These are phyloP conservation scores for Drosera capensis DNA, from an alignment of 148 eudicot genomes.

Conservation along the genomic window DNA sequence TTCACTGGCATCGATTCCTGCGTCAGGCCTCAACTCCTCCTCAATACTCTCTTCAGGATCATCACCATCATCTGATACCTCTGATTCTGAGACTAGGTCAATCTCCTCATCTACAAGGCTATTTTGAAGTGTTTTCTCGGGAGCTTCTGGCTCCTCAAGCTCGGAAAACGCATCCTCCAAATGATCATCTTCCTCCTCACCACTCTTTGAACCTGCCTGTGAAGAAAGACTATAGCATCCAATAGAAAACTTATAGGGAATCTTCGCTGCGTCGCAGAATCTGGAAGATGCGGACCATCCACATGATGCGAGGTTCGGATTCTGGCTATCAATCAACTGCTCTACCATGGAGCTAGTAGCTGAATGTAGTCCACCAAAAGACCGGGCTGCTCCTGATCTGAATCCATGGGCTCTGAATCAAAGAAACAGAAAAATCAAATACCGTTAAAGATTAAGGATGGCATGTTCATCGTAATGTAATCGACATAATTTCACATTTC, in stretches of 20 bases:
- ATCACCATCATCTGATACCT: slow-evolving; percentile 16
- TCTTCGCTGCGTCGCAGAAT: slow-evolving; percentile 9
- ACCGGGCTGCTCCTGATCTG: slow-evolving; percentile 16
- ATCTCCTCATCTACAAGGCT: slow-evolving; percentile 11
- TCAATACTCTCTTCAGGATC: slow-evolving; percentile 24
- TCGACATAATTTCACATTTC: too few species aligned
- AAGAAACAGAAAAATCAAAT: neutral
- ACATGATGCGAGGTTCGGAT: slow-evolving; percentile 4
- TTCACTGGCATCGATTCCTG: slow-evolving; percentile 16
- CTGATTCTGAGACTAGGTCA: slow-evolving; percentile 25
- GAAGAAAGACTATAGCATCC: slow-evolving; percentile 11
- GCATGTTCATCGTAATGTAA: too few species aligned
- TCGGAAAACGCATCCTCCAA: slow-evolving; percentile 90
- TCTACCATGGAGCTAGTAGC: slow-evolving; percentile 13
- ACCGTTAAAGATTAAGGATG: neutral
- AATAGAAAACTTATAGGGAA: slow-evolving; percentile 10
- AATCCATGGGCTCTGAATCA: slow-evolving; percentile 21
- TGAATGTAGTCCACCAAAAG: slow-evolving; percentile 26
- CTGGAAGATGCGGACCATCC: slow-evolving; percentile 12
- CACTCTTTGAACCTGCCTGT: slow-evolving; percentile 8
- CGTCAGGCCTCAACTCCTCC: slow-evolving; percentile 22
- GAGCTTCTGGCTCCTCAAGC: slow-evolving; percentile 32
- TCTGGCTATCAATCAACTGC: slow-evolving; percentile 13
- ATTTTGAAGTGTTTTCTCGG: slow-evolving; percentile 8
- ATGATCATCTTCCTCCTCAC: slow-evolving; percentile 10